Evolutionary conservation across 768 basidiomycete genomes (phyloP), one percentile per base, ranked within the genome.

Genomic region (Rhodosporidiobolus odoratus): DNA sequence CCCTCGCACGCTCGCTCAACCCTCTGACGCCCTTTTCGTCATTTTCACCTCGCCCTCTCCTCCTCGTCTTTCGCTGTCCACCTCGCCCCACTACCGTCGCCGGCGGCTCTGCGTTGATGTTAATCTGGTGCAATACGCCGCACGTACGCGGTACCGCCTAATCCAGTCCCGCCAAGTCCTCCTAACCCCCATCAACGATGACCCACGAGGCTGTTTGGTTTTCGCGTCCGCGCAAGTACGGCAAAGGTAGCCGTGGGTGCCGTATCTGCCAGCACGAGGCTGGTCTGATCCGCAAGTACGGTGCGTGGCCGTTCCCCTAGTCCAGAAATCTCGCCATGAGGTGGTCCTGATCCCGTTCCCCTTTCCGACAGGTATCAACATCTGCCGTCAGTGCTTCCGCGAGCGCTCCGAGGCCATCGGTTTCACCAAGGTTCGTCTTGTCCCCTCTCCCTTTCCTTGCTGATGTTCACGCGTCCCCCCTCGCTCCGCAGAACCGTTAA

Each of bases 381-480:
- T 76, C 65, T 77, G 77, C 75, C 74, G 77, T 65, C 77, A 77
- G 75, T 77, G 77, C 77, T 77, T 77, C 77, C 72, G 77, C 52
- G 77, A 77, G 75, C 73, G 73, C 61, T 64, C 77, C 64, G 70
- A 72, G 60, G 73, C 68, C 54, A 76, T 77, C 68, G 77, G 77
- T 45, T 77, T 77, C 75, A 64, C 72, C 73, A 77, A 77, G 77
- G 75, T 76, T 15, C 41, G 27, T 27, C 19, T 19, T 23, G 4
- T 17, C 56, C 40, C 21, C n/a, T 37, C 27, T 38, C 2, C 25
- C 2, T 40, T 37, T 32, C 1, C 58, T 10, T 50, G 48, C 12
- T 25, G 13, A 45, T 12, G 32, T 12, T 16, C 32, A 50, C 17
- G 50, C 34, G 7, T 2, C 21, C 16, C 53, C 25, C 38, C 15